Evolutionary conservation across 1,284 basidiomycete species (phyloP).

Genomic region (Cutaneotrichosporon cyanovorans): DNA sequence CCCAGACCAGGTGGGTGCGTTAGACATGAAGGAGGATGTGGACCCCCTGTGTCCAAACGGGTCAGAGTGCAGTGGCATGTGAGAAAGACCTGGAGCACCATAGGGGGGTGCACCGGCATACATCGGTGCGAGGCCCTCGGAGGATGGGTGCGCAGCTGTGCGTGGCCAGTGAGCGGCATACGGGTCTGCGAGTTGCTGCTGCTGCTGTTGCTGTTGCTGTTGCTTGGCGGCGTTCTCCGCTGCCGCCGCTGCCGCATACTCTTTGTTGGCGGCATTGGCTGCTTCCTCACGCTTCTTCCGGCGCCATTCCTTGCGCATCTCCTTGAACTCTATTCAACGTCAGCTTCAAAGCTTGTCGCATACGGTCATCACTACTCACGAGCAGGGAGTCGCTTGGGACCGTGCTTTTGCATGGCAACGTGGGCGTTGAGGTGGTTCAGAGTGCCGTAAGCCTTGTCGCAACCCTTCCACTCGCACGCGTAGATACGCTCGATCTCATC

Average conservation of each 20-base stretch:
- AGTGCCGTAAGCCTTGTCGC: slow-evolving; percentile 51
- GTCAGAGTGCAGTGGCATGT: slow-evolving; percentile 1
- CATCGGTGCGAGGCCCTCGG: neutral
- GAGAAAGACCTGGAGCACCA: no score
- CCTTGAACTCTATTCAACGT: slow-evolving; percentile 76
- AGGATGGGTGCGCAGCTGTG: neutral
- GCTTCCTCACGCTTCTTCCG: slow-evolving; percentile 72
- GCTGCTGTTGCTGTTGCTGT: neutral
- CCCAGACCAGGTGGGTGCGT: slow-evolving; percentile 9
- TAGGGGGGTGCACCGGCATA: neutral
- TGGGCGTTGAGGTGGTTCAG: slow-evolving; percentile 55
- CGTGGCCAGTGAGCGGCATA: slow-evolving; percentile 1
- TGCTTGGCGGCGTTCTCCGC: slow-evolving; percentile 1
- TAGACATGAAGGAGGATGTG: slow-evolving; percentile 11
- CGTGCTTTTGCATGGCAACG: slow-evolving; percentile 54
- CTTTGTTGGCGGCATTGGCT: slow-evolving; percentile 22
- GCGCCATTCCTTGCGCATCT: slow-evolving; percentile 90
- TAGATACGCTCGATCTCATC: slow-evolving; percentile 54
- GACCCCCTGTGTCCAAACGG: slow-evolving; percentile 13
- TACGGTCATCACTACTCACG: slow-evolving; percentile 46
- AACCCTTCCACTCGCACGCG: slow-evolving; percentile 51
- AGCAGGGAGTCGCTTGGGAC: slow-evolving; percentile 49
- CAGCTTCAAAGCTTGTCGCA: neutral
- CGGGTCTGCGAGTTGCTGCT: neutral
- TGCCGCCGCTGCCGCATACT: slow-evolving; percentile 8